phyloP scores from a whole-genome alignment of 495 filamentous ascomycete genomes.

The Penicillium bovifimosum region DNA sequence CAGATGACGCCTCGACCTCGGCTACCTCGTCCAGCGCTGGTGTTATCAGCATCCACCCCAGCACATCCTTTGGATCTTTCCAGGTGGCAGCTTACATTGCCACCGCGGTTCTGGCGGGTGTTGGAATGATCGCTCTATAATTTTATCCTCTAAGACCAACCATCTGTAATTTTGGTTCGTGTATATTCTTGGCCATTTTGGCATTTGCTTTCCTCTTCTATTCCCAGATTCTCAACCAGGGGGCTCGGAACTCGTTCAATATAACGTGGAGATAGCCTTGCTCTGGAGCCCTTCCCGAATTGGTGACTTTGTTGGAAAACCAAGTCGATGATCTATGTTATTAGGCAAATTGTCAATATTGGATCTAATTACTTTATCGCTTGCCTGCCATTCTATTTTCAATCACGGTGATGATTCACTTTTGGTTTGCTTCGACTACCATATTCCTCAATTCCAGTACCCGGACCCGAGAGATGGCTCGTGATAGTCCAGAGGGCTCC shows the following conservation, averaged over 20 bases:
- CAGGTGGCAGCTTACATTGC: constrained; percentile 59
- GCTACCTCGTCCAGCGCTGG: constrained; percentile 35
- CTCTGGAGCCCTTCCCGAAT: background rate
- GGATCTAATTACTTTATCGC: background rate
- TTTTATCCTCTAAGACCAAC: background rate
- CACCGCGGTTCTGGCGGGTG: constrained; percentile 60
- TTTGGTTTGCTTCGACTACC: background rate
- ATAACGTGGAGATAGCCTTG: background rate
- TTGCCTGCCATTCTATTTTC: background rate
- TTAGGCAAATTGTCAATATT: background rate
- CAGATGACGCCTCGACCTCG: constrained; percentile 24
- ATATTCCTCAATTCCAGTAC: background rate
- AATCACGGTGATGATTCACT: background rate
- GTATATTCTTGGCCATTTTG: background rate
- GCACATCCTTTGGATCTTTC: constrained; percentile 47
- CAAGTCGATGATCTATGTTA: background rate
- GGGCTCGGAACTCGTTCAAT: background rate
- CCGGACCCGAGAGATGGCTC: no score
- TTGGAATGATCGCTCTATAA: constrained; percentile 70
- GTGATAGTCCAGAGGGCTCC: no score
- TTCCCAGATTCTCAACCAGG: background rate
- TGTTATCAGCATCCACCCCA: constrained; percentile 29
- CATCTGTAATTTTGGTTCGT: background rate
- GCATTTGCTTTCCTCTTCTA: background rate
- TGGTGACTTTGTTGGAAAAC: background rate